Evolutionary conservation across 441 rosid species (phyloP), one percentile per base, ranked within the genome.

Genomic region (Erodium texanum): DNA sequence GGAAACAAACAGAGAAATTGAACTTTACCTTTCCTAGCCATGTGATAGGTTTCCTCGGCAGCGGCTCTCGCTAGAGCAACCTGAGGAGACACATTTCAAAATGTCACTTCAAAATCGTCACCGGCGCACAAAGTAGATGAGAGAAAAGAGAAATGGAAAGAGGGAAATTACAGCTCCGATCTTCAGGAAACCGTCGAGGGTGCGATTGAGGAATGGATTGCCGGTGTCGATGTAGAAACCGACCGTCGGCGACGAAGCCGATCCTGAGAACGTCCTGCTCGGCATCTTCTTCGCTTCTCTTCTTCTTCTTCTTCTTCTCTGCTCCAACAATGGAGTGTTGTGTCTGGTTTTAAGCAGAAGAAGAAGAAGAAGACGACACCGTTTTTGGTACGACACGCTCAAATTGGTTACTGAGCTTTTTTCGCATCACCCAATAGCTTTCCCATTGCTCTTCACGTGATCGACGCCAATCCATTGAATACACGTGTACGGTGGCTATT

Each of bases 131-230:
- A 12, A 15, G 18, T 9, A 12, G 20, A 0, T 66, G 29, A 7
- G 1, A 19, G 4, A 27, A 27, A 27, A 4, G 29, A 4, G 29
- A 65, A 43, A 29, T 22, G 0, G 67, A 10, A 66, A 5, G 24
- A 12, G 0, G 45, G 20, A 48, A 48, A 10, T 23, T 78, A 89
- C 91, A 64, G 86, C 69, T 77, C 87, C 93, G 68, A 84, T 85
- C 90, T 89, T 89, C 81, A 89, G 78, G 80, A 90, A 88, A 4
- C 87, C 90, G 77, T 87, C 96, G 27, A 85, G 80, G 48, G 89
- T 81, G 79, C 78, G 75, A 66, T 87, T 86, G 68, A 90, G 92
- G 22, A 90, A 76, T 29, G 88, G 89, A 72, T 84, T 70, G 68
- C 96, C 92, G 83, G 72, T 81, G 73, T 87, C 96, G 50, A 87